Percentiles rank a stretch among this genome's conserved stretches.
phyloP scores from a whole-genome alignment of 225 moss, liverwort and hornwort genomes.

The Straminergon stramineum region DNA sequence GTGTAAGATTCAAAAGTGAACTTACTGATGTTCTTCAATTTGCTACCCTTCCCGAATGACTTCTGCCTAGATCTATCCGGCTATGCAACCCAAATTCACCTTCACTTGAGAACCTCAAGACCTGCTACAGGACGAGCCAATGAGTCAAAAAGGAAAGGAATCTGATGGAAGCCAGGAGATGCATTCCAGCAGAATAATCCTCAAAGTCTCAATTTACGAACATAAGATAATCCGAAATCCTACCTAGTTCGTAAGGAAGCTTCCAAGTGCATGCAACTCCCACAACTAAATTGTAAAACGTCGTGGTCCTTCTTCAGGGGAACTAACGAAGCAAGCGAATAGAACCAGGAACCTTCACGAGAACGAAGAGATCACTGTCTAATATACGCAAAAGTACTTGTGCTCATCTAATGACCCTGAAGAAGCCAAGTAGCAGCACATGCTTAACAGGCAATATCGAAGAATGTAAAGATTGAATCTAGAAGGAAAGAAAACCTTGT shows the following conservation, averaged over 20 bases:
- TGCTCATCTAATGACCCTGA: neutral
- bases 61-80: slow-evolving; percentile 25
- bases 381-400: neutral
- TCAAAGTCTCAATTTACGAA: neutral
- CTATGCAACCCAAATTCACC: slow-evolving; percentile 21
- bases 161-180: neutral
- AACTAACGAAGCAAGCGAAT: neutral
- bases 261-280: neutral
- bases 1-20: slow-evolving; percentile 13
- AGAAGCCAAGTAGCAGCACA: neutral
- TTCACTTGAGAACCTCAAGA: slow-evolving; percentile 16
- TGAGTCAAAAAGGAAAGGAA: slow-evolving; percentile 10
- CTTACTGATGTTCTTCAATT: slow-evolving; percentile 15
- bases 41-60: slow-evolving; percentile 11
- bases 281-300: neutral
- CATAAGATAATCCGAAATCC: neutral
- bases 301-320: neutral
- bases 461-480: neutral
- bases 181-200: neutral
- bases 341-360: neutral
- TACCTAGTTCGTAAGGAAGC: neutral
- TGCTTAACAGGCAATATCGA: neutral
- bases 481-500: neutral
- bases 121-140: slow-evolving; percentile 27
- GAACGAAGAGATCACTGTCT: neutral